Conservation (phyloP, 768 basidiomycete genomes). For the Inosperma sp. region DNA sequence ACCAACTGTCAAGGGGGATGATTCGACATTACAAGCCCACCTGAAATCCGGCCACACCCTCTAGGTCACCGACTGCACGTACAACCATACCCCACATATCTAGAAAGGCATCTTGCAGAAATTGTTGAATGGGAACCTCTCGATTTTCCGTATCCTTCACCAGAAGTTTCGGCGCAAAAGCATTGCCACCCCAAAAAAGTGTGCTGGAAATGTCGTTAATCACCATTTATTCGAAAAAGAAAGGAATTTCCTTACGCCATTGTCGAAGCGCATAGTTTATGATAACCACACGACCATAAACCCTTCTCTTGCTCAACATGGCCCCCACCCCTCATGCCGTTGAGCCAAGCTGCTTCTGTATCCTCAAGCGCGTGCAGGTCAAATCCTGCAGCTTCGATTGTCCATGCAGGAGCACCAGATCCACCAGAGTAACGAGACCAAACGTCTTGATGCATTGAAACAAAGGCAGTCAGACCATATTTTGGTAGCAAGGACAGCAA, state of each 20-base stretch:
- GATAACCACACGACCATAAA: conserved; percentile 91
- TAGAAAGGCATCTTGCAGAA: conserved; percentile 78
- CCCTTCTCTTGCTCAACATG: conserved; percentile 76
- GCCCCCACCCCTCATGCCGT: conserved; percentile 73
- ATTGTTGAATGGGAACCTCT: conserved; percentile 67
- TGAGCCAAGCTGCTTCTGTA: conserved; percentile 82
- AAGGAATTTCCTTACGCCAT: conserved; percentile 63
- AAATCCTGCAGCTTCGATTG: conserved; percentile 80
- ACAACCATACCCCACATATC: conserved; percentile 70
- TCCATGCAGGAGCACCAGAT: conserved; percentile 97
- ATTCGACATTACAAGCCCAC: conserved; percentile 36
- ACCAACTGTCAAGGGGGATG: not conserved
- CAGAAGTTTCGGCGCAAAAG: conserved; percentile 72
- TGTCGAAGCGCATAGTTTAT: conserved; percentile 87
- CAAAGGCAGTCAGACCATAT: conserved; percentile 69
- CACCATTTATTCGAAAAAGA: not conserved
- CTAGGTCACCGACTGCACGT: conserved; percentile 62
- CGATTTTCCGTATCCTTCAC: conserved; percentile 45
- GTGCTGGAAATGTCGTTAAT: conserved; percentile 46
- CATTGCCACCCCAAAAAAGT: conserved; percentile 89
- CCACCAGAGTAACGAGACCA: conserved; percentile 95
- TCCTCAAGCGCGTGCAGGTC: conserved; percentile 76
- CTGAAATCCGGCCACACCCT: conserved; percentile 86
- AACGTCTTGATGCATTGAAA: conserved; percentile 89
- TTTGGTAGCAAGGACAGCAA: conserved; percentile 66